Base-by-base conservation (phyloP, 768 basidiomycete genomes). In the Termitomyces sp. region DNA sequence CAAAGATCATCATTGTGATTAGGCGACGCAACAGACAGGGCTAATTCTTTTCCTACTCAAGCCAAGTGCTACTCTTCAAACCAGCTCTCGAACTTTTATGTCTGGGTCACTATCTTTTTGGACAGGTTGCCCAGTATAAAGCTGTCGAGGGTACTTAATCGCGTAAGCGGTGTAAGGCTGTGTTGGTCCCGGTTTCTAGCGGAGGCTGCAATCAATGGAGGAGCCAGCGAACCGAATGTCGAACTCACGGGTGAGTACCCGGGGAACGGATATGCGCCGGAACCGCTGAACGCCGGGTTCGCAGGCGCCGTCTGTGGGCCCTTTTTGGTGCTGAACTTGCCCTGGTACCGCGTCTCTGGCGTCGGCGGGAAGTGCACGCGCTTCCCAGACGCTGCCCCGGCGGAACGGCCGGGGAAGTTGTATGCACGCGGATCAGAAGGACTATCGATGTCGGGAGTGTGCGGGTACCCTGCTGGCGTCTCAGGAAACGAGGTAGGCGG, bases 231-330 rank as follows among this genome's bases (percentile, higher is more conserved):
- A 38, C 16, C 28, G 32, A 57, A 58, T n/a, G 38, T 51, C 28
- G 41, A 44, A 65, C 63, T 57, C 54, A 65, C 65, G 24, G 65
- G 58, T 49, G 63, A 65, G 48, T 66, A 60, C 18, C 65, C 62
- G 36, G 62, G 60, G 54, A 66, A 66, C 11, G 62, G 63, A 55
- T 66, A 63, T 24, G 58, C 60, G 6, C 57, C 55, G 16, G 50
- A 53, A 0, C 56, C 57, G 5, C 52, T 22, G 22, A 45, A 58
- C 2, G 55, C 59, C 7, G 56, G 61, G 28, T 58, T 60, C 40
- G 58, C 65, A 33, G 65, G 65, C 5, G 65, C 65, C 3, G 65
- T 66, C 47, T 61, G 58, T 13, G 63, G 62, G 0, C 59, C 44
- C 40, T 54, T 53, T 20, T 58, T 55, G 24, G 55, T 36, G 38